A percentile compares a stretch with the other conserved stretches of the same genome.
These are phyloP conservation scores for Saccharomycopsis guyanensis DNA, from an alignment of 805 yeast genomes.

Conservation along the genomic window DNA sequence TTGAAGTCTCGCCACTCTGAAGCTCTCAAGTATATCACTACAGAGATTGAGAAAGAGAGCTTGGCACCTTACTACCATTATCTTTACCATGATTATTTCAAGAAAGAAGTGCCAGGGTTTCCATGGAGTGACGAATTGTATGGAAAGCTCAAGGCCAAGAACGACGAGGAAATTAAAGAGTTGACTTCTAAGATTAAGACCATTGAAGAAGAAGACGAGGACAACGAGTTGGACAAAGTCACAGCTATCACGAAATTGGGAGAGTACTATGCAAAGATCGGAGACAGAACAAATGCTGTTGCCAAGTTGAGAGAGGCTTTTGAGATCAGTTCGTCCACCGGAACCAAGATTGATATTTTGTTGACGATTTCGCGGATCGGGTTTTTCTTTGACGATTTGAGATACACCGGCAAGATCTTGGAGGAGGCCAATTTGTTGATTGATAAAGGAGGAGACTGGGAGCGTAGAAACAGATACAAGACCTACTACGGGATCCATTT, in stretches of 20 bases:
- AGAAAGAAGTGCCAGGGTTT: conserved; percentile 30
- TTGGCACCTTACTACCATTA: conserved; percentile 81
- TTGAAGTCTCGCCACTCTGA: conserved; percentile 35
- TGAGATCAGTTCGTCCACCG: conserved; percentile 76
- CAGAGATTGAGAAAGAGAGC: conserved; percentile 48
- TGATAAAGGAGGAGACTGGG: conserved; percentile 99
- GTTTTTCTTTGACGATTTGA: conserved; percentile 77
- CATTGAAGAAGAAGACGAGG: conserved; percentile 59
- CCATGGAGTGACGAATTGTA: conserved; percentile 58
- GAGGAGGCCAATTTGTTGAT: conserved; percentile 67
- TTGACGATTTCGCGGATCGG: conserved; percentile 82
- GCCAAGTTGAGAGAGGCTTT: conserved; percentile 62
- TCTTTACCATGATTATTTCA: conserved; percentile 41
- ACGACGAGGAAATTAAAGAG: conserved; percentile 45
- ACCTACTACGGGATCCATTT: conserved; percentile 82
- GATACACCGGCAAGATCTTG: conserved; percentile 59
- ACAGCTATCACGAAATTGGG: conserved; percentile 75
- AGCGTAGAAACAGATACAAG: conserved; percentile 89
- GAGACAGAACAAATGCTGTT: conserved; percentile 69
- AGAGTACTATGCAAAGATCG: conserved; percentile 78
- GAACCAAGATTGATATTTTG: conserved; percentile 80
- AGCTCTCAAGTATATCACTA: conserved; percentile 39
- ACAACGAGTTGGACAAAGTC: conserved; percentile 78
- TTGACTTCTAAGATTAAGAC: conserved; percentile 38
- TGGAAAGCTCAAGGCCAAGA: conserved; percentile 40